phyloP scores from a whole-genome alignment of 768 basidiomycete species.

The Kwoniella pini region DNA sequence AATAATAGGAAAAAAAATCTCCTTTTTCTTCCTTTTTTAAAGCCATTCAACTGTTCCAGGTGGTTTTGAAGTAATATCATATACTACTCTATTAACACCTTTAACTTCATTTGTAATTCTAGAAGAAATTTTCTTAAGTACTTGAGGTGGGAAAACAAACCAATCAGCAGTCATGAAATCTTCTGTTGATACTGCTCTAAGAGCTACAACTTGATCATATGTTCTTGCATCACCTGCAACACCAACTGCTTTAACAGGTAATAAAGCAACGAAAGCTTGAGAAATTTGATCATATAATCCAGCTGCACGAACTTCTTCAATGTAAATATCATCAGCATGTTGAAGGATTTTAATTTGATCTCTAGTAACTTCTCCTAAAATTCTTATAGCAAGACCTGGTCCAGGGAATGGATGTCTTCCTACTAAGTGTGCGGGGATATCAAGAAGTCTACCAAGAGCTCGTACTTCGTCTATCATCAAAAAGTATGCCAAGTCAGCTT shows the following conservation, averaged over 20 bases:
- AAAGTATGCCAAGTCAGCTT: too few species aligned
- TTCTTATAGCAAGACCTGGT: slow-evolving; percentile 95
- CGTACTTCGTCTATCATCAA: slow-evolving; percentile 93
- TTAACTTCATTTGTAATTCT: slow-evolving; percentile 90
- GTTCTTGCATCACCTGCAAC: slow-evolving; percentile 97
- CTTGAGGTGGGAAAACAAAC: slow-evolving; percentile 93
- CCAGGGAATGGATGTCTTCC: slow-evolving; percentile 98
- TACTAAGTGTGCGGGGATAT: slow-evolving; percentile 88
- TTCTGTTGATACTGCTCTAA: slow-evolving; percentile 94
- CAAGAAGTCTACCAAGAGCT: slow-evolving; percentile 81
- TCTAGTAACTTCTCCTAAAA: slow-evolving; percentile 90
- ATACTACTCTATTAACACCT: slow-evolving; percentile 92
- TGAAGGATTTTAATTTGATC: slow-evolving; percentile 84
- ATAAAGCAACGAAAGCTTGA: slow-evolving; percentile 92
- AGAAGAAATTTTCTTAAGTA: slow-evolving; percentile 87
- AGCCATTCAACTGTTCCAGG: slow-evolving; percentile 63
- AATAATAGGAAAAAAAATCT: background rate
- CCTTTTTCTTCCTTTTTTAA: slow-evolving; percentile 22
- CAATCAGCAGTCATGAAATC: slow-evolving; percentile 99
- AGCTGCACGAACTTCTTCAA: slow-evolving; percentile 94
- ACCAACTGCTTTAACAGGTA: slow-evolving; percentile 96
- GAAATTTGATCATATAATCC: slow-evolving; percentile 88
- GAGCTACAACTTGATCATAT: slow-evolving; percentile 94
- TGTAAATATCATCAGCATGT: slow-evolving; percentile 90
- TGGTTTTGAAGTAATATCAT: slow-evolving; percentile 94